A percentile compares a stretch with the other conserved stretches of the same genome.
These are phyloP conservation scores for Cyanidium caldarium DNA, from an alignment of 23 red algal genomes.

Conservation along the genomic window DNA sequence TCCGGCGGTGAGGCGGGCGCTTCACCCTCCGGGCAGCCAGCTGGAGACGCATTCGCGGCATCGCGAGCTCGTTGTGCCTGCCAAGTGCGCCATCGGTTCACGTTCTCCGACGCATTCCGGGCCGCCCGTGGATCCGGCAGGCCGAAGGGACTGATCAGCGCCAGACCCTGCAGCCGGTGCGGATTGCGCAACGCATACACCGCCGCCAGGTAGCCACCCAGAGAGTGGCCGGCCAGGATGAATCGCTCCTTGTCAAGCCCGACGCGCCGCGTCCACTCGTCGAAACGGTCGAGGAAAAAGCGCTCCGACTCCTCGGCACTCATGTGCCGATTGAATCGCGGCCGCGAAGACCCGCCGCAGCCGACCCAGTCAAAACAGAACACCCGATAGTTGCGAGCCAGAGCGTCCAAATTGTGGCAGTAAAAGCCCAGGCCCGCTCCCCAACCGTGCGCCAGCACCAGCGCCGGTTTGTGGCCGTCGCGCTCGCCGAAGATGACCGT, in stretches of 20 bases:
- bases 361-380: conserved; percentile 63
- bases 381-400: conserved; percentile 34
- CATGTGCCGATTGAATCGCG: conserved; percentile 5
- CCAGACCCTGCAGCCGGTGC: conserved; percentile 1
- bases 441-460: conserved; percentile 60
- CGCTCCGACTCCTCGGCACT: background rate
- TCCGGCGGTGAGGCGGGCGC: background rate
- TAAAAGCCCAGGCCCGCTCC: conserved; percentile 56
- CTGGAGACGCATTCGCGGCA: too few relatives aligned
- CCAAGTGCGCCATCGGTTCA: too few relatives aligned
- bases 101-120: too few relatives aligned
- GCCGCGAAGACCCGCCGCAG: conserved; percentile 42
- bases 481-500: conserved; percentile 5
- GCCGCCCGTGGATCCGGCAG: background rate
- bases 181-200: conserved; percentile 28
- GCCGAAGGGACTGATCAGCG: conserved; percentile 46
- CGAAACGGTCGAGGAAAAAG: conserved; percentile 13
- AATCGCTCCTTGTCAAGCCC: background rate
- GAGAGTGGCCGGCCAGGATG: conserved; percentile 45
- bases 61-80: too few relatives aligned
- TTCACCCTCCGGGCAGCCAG: too few relatives aligned
- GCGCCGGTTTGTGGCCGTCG: conserved; percentile 4
- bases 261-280: background rate
- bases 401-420: conserved; percentile 21
- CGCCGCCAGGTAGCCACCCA: conserved; percentile 60